Evolutionary conservation across 1,139 yeast genomes (phyloP), one percentile per base, ranked within the genome.

Genomic region (Sugiyamaella paludigena): DNA sequence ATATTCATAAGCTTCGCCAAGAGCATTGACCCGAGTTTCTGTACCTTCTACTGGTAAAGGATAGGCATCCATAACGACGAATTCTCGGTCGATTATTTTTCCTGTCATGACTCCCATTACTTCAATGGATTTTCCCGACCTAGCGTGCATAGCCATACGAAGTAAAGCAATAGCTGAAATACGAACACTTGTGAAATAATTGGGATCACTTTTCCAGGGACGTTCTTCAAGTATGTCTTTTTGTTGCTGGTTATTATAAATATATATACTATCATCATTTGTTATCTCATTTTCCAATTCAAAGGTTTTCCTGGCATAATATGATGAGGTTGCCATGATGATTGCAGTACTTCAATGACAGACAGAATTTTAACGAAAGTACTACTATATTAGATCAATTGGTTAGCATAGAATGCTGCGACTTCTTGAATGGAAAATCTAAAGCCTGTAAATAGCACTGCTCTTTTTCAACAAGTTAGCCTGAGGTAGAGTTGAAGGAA

Each of bases 41-140:
- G 98, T 89, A 1, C 98, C 98, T 67, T 87, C 95, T 1, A 91
- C 97, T 0, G 98, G 98, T 40, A 92, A 70, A 5, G 91, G 83
- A 65, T 86, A 92, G 4, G 83, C 84, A 64, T 91, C 97, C 76
- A 83, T 76, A 0, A 92, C 85, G 2, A 87, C 77, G 53, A 92
- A 79, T 11, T 78, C 75, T 40, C 76, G 69, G 1, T 73, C 77
- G 2, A 75, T 68, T 9, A 87, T 76, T 57, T 83, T 83, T 0
- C 98, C 98, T 0, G 92, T 80, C 68, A 92, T 74, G 84, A 89
- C 85, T 3, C 98, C 98, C 98, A 92, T 91, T 11, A 92, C 81
- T 65, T 92, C 98, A 40, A 88, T 83, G n/a, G 85, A 73, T 0
- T 95, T 96, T 4, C 98, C 98, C 1, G 81, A 72, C 33, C 85